Evolutionary conservation across 441 rosid species (phyloP).

Genomic region (Euphorbia corollata): DNA sequence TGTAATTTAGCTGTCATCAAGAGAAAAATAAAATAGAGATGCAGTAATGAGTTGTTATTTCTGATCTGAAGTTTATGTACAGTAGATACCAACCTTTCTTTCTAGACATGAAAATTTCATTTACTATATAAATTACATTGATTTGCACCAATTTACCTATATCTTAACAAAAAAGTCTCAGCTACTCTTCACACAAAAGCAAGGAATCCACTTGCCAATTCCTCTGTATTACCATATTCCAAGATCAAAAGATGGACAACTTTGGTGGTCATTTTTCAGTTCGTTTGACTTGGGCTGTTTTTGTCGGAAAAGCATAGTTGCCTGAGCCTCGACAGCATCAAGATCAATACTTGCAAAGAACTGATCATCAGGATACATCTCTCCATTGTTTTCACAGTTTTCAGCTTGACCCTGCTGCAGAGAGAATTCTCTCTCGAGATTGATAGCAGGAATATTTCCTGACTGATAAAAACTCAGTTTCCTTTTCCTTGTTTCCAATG

Average conservation of each 20-base stretch:
- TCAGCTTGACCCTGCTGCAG: conserved; percentile 23
- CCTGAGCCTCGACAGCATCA: conserved; percentile 84
- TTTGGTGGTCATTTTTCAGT: conserved; percentile 24
- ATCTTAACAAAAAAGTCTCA: neutral
- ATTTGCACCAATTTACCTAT: neutral
- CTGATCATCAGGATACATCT: conserved; percentile 47
- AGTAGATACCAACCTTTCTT: neutral
- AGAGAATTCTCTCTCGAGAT: conserved; percentile 53
- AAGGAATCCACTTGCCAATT: too few species aligned
- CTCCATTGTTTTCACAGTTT: conserved; percentile 18
- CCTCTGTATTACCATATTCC: conserved; percentile 44
- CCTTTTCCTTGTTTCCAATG: conserved; percentile 43
- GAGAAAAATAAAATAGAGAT: neutral
- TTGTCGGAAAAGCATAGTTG: conserved; percentile 46
- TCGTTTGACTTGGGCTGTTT: conserved; percentile 25
- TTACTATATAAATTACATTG: conserved; percentile 8
- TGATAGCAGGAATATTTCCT: conserved; percentile 39
- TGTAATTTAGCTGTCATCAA: neutral
- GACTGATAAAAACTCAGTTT: conserved; percentile 39
- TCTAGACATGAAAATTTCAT: neutral
- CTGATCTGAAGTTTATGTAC: neutral
- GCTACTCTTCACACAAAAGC: neutral
- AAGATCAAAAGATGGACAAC: conserved; percentile 84
- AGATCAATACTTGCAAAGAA: conserved; percentile 72
- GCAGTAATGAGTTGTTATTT: neutral